phyloP scores from a whole-genome alignment of 345 rosid species.

The Sisymbrium irio region DNA sequence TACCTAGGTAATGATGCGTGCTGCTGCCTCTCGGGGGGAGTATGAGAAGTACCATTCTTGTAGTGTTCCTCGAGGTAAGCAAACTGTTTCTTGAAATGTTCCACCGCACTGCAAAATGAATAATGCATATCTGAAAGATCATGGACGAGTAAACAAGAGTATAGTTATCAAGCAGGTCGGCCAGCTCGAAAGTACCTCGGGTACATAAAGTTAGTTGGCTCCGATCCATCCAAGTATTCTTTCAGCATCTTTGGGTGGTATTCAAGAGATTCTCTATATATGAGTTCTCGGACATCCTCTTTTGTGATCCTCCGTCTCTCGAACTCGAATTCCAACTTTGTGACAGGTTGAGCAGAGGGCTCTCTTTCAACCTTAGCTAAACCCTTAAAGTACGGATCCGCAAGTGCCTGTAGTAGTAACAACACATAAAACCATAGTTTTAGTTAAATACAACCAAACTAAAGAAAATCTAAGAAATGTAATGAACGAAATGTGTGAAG shows the following conservation, averaged over 20 bases:
- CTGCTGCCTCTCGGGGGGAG: constrained; percentile 92
- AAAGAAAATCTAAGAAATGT: neutral
- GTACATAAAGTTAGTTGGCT: constrained; percentile 92
- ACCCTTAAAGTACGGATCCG: constrained; percentile 90
- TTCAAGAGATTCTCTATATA: constrained; percentile 87
- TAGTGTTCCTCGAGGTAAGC: constrained; percentile 94
- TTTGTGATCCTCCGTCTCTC: constrained; percentile 94
- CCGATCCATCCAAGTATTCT: constrained; percentile 83
- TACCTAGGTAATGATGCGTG: constrained; percentile 98
- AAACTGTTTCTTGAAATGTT: constrained; percentile 97
- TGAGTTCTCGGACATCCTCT: constrained; percentile 93
- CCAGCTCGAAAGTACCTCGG: constrained; percentile 58
- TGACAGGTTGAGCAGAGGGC: constrained; percentile 92
- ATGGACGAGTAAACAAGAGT: neutral
- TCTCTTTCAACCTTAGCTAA: constrained; percentile 95
- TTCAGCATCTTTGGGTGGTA: constrained; percentile 96
- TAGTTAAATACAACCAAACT: neutral
- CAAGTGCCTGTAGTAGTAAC: constrained; percentile 78
- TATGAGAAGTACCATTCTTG: constrained; percentile 71
- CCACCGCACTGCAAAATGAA: constrained; percentile 74
- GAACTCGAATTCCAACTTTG: constrained; percentile 94
- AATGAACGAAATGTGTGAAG: constrained; percentile 6
- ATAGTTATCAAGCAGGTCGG: neutral
- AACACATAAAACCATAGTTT: constrained; percentile 14
- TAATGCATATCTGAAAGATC: neutral